Conservation (phyloP, 805 yeast species). For the Metschnikowia kofuensis region DNA sequence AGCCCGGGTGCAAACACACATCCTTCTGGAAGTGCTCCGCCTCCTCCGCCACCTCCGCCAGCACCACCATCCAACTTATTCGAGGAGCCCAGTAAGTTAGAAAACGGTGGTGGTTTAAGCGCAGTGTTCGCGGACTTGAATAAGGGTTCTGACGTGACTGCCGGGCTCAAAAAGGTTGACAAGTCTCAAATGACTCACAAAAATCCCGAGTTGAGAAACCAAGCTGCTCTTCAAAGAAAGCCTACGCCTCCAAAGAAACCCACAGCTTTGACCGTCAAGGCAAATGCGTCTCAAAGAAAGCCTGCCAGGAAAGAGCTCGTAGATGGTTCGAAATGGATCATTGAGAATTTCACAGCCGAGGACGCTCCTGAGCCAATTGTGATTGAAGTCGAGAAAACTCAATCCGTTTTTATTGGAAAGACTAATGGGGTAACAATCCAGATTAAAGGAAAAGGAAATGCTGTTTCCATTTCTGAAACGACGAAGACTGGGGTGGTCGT, state of each 20-base stretch:
- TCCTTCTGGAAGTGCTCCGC: conserved; percentile 23
- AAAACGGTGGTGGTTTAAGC: conserved; percentile 52
- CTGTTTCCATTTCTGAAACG: conserved; percentile 76
- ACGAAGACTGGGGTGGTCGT: conserved; percentile 71
- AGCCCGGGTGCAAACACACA: neutral
- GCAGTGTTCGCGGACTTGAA: conserved; percentile 93
- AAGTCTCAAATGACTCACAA: conserved; percentile 92
- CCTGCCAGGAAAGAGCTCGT: conserved; percentile 61
- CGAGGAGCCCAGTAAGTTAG: conserved; percentile 27
- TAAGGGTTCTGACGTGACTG: conserved; percentile 80
- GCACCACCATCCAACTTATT: conserved; percentile 78
- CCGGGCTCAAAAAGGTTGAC: conserved; percentile 87
- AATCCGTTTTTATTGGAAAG: conserved; percentile 84
- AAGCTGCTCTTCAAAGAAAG: conserved; percentile 45
- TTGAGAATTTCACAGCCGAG: conserved; percentile 68
- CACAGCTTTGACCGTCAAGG: conserved; percentile 47
- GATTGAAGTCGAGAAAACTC: conserved; percentile 79
- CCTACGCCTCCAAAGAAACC: conserved; percentile 90
- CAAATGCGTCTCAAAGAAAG: conserved; percentile 36
- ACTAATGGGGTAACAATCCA: conserved; percentile 73
- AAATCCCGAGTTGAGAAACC: conserved; percentile 74
- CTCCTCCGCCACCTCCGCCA: conserved; percentile 86
- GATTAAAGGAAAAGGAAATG: conserved; percentile 87
- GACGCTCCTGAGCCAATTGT: conserved; percentile 51
- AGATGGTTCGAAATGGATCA: conserved; percentile 82